These are phyloP conservation scores for Cucurbitaria berberidis DNA, from an alignment of 2,329 filamentous ascomycete genomes.

Conservation along the genomic window DNA sequence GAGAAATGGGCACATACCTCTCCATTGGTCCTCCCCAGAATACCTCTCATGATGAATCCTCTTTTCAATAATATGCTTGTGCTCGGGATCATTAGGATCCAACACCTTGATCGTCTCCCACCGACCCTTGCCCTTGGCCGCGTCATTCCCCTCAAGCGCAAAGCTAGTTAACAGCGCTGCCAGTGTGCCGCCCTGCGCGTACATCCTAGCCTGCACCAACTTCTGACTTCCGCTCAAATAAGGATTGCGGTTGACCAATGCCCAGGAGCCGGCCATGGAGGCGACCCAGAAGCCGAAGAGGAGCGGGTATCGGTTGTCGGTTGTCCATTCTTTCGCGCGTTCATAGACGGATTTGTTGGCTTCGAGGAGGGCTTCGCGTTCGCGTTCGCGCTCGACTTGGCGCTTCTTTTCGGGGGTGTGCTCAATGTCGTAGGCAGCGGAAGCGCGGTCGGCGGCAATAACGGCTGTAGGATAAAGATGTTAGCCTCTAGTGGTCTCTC, in stretches of 20 bases:
- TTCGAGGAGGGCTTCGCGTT: slow-evolving; percentile 52
- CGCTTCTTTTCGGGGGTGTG: slow-evolving; percentile 64
- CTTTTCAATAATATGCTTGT: slow-evolving; percentile 85
- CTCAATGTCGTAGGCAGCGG: slow-evolving; percentile 71
- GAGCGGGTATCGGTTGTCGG: slow-evolving; percentile 83
- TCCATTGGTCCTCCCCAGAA: slow-evolving; percentile 91
- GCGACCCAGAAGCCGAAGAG: slow-evolving; percentile 83
- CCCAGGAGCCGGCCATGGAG: slow-evolving; percentile 76
- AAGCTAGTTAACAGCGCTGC: slow-evolving; percentile 83
- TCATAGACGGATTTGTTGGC: slow-evolving; percentile 63
- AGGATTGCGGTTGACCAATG: slow-evolving; percentile 76
- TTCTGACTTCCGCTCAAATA: slow-evolving; percentile 81
- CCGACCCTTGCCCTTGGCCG: slow-evolving; percentile 73
- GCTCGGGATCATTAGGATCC: slow-evolving; percentile 81
- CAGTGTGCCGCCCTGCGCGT: slow-evolving; percentile 87
- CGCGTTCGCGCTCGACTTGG: slow-evolving; percentile 36
- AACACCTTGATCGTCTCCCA: slow-evolving; percentile 86
- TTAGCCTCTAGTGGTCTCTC: neutral
- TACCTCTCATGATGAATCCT: slow-evolving; percentile 86
- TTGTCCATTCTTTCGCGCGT: slow-evolving; percentile 73
- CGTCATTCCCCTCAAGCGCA: slow-evolving; percentile 81
- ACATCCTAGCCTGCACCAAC: slow-evolving; percentile 91
- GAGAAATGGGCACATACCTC: slow-evolving; percentile 61
- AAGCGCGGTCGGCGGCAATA: slow-evolving; percentile 78
- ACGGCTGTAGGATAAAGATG: slow-evolving; percentile 60